phyloP scores from a whole-genome alignment of 169 alveolate genomes.

The Eimeria acervulina region DNA sequence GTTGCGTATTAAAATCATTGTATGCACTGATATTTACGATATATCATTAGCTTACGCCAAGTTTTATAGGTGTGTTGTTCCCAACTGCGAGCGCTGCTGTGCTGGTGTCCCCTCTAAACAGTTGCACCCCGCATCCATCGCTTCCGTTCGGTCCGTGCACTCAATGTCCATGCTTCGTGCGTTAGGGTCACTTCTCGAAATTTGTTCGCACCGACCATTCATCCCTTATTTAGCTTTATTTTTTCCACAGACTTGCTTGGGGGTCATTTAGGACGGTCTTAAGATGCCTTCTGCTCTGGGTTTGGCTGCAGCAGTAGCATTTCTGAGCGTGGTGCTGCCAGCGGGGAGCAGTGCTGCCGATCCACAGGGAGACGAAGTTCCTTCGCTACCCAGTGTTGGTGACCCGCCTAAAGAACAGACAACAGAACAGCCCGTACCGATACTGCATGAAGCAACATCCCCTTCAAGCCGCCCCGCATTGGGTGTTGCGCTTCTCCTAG shows the following conservation, averaged over 20 bases:
- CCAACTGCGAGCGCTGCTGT: too few relatives aligned
- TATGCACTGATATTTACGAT: neutral
- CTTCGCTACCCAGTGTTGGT: neutral
- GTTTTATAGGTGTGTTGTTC: neutral
- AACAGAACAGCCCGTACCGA: neutral
- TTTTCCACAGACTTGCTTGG: neutral
- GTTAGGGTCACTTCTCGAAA: too few relatives aligned
- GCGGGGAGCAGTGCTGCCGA: neutral
- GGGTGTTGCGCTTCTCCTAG: neutral
- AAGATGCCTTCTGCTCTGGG: neutral
- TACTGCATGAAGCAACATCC: neutral
- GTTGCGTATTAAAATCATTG: neutral
- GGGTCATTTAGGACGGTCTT: neutral
- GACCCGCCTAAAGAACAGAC: neutral
- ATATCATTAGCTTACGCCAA: too few relatives aligned
- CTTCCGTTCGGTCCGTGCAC: too few relatives aligned
- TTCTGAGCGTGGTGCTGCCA: neutral
- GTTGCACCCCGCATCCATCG: too few relatives aligned
- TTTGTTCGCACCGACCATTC: too few relatives aligned
- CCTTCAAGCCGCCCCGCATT: neutral
- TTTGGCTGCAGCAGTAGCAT: neutral
- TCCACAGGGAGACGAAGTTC: neutral
- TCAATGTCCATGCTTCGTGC: too few relatives aligned
- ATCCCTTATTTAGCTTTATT: too few relatives aligned
- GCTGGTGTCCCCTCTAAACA: too few relatives aligned